These are phyloP conservation scores for Epicoccum nigrum DNA, from an alignment of 2,329 filamentous ascomycete species.

Conservation along the genomic window DNA sequence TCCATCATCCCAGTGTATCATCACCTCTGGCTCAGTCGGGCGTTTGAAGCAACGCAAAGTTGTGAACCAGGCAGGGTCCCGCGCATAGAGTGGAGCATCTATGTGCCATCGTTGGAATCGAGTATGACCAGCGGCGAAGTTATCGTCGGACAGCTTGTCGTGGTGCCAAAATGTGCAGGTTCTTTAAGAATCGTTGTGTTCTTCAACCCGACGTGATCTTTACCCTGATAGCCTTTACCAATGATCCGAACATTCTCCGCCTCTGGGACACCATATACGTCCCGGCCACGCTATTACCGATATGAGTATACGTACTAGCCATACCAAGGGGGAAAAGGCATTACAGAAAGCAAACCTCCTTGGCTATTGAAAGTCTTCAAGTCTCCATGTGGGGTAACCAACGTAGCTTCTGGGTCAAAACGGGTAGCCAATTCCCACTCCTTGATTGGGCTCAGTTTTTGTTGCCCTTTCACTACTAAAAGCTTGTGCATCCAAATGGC, in stretches of 20 bases:
- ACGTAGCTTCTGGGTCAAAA: neutral
- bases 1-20: constrained; percentile 54
- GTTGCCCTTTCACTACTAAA: neutral
- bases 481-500: neutral
- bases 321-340: too few relatives aligned
- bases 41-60: constrained; percentile 50
- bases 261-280: neutral
- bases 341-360: neutral
- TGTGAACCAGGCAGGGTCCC: constrained; percentile 53
- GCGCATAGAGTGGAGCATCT: constrained; percentile 53
- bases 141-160: constrained; percentile 51
- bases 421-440: neutral
- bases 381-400: neutral
- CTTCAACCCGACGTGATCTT: constrained; percentile 9
- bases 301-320: neutral
- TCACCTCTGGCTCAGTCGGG: constrained; percentile 42
- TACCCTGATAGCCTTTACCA: neutral
- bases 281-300: neutral
- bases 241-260: too few relatives aligned
- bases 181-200: too few relatives aligned
- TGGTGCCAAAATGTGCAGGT: constrained; percentile 48
- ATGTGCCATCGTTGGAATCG: constrained; percentile 59
- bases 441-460: neutral
- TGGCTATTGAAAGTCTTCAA: neutral
- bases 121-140: constrained; percentile 51